Percentiles rank a stretch among this genome's conserved stretches.
These are phyloP conservation scores for Petunia hybrid DNA, from an alignment of 305 asterid genomes.

Conservation along the genomic window DNA sequence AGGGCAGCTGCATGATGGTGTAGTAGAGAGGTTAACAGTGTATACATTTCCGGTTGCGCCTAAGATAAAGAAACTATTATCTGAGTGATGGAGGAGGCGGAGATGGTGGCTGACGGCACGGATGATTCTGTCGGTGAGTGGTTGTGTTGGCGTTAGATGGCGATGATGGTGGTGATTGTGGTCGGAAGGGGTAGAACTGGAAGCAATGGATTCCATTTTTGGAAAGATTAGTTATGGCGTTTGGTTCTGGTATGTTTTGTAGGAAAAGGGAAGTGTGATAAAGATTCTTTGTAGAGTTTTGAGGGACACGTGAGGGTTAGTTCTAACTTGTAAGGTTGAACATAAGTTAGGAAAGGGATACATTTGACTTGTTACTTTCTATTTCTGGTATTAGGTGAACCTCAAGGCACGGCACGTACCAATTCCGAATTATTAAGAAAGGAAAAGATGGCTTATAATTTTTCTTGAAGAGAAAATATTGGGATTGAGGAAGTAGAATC, in stretches of 20 bases:
- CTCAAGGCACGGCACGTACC: constrained; percentile 56
- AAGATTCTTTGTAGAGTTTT: constrained; percentile 58
- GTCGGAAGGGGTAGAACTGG: constrained; percentile 58
- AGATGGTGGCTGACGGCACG: constrained; percentile 86
- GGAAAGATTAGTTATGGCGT: neutral
- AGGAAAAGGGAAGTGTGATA: constrained; percentile 31
- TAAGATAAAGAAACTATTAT: constrained; percentile 64
- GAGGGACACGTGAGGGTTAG: constrained; percentile 71
- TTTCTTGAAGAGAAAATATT: neutral
- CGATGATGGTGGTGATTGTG: constrained; percentile 39
- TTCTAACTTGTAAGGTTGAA: constrained; percentile 22
- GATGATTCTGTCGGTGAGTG: constrained; percentile 68
- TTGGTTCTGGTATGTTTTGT: constrained; percentile 23
- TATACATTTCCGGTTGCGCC: constrained; percentile 94
- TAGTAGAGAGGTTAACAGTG: constrained; percentile 67
- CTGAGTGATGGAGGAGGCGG: constrained; percentile 80
- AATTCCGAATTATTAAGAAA: neutral
- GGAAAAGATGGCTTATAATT: neutral
- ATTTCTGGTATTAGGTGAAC: constrained; percentile 39
- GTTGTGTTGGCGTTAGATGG: constrained; percentile 49
- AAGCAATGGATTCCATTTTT: constrained; percentile 66
- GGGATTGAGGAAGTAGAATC: neutral
- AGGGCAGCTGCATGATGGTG: constrained; percentile 85
- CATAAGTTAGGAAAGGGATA: constrained; percentile 19
- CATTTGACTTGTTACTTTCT: constrained; percentile 32